Evolutionary conservation across 352 stramenopile genomes (phyloP).

Genomic region (Pythium brachiatum): DNA sequence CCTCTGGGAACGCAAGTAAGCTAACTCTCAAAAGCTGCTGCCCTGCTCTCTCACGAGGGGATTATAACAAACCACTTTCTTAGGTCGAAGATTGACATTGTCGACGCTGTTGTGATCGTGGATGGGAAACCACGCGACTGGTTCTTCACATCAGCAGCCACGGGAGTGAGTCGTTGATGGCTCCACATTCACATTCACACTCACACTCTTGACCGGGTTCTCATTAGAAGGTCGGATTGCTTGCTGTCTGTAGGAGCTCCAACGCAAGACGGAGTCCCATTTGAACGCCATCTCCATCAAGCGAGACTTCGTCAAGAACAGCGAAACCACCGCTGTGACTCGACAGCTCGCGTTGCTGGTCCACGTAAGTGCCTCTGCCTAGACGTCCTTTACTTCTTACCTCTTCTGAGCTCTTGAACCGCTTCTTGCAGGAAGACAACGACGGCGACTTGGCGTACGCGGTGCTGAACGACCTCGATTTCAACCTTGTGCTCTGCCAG

Average conservation of each 20-base stretch:
- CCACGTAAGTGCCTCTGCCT: conserved; percentile 20
- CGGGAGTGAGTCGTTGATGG: conserved; percentile 32
- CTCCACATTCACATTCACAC: not conserved
- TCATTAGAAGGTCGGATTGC: not conserved
- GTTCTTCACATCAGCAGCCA: conserved; percentile 59
- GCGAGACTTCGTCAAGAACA: conserved; percentile 31
- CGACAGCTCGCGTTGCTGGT: conserved; percentile 29
- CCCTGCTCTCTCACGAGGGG: not conserved
- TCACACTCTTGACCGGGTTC: too few relatives aligned
- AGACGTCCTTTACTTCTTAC: not conserved
- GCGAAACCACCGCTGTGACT: conserved; percentile 21
- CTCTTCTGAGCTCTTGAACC: conserved; percentile 10
- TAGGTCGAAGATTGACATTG: conserved; percentile 45
- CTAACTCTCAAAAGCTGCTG: too few relatives aligned
- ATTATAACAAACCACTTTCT: conserved; percentile 27
- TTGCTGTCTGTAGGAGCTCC: conserved; percentile 36
- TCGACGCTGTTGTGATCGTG: conserved; percentile 49
- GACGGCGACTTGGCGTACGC: conserved; percentile 36
- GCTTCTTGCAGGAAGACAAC: conserved; percentile 38
- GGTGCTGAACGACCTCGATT: conserved; percentile 51
- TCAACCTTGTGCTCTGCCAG: conserved; percentile 50
- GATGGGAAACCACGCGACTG: conserved; percentile 43
- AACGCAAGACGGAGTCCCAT: conserved; percentile 37
- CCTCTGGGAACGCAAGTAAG: conserved; percentile 61
- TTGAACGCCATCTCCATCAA: conserved; percentile 47